Base-by-base conservation (phyloP, 352 stramenopile species). In the Elongisporangium anandrum region DNA sequence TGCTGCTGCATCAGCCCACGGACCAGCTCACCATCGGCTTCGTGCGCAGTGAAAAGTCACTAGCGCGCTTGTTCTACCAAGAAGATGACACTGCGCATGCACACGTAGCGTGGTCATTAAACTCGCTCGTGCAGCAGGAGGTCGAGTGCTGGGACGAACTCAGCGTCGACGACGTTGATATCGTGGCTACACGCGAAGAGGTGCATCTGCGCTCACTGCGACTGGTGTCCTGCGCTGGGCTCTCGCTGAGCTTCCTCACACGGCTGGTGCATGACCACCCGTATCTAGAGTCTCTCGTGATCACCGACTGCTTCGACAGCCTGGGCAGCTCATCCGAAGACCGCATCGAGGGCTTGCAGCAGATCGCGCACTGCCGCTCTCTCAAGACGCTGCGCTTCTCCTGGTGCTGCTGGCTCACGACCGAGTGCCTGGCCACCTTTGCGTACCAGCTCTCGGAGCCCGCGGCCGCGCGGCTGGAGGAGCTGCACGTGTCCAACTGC, bases 341-440 rank as follows among this genome's bases (percentile, higher is more conserved):
- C 23, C 75, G 76, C 48, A 66, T 67, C 12, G 68, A 67, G 24
- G 52, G 90, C n/a, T 59, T 92, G 17, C 64, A 71, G 49, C 66
- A 85, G 24, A 56, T 92, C 16, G 65, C 78, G 19, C 69, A 64
- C 41, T 89, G 70, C 58, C 77, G 78, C 19, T 61, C 64, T 13
- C 77, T 92, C 47, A 85, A 83, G 67, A 79, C 77, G 48, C 60
- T 92, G 52, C 76, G 79, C 39, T 79, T 92, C 41, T 88, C 82
- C n/a, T 92, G 82, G 82, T 92, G 82, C 68, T 83, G 77, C 61
- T 92, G 82, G 82, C 73, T 92, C 54, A 87, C 80, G 22, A 92
- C 80, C 21, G 80, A 92, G 60, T 75, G 84, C 29, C 77, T 92
- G 21, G 75, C 89, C 15, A 76, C 75, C 6, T 81, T 92, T 47